phyloP scores from a whole-genome alignment of 371 early-diverging fungal genomes.

The Circinella minor region DNA sequence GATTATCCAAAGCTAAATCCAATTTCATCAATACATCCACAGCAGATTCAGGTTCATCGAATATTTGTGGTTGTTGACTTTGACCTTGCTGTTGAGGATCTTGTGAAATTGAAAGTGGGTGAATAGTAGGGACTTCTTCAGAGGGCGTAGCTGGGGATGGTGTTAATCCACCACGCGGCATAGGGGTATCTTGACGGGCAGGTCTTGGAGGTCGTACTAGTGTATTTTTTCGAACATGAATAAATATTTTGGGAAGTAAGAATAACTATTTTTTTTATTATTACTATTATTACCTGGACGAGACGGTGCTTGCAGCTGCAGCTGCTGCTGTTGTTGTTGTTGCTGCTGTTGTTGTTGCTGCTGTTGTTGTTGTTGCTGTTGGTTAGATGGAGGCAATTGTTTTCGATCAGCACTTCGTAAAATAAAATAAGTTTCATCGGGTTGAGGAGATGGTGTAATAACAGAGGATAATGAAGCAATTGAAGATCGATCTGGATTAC shows the following conservation, averaged over 20 bases:
- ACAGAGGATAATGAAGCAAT: slow-evolving; percentile 41
- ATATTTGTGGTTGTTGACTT: neutral
- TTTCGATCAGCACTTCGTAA: slow-evolving; percentile 26
- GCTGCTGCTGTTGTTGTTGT: slow-evolving; percentile 5
- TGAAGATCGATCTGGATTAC: slow-evolving; percentile 48
- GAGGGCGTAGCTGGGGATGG: neutral
- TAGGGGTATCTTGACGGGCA: slow-evolving; percentile 50
- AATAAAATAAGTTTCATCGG: slow-evolving; percentile 47
- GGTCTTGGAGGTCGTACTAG: slow-evolving; percentile 39
- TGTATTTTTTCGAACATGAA: neutral
- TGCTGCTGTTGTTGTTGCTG: slow-evolving; percentile 4
- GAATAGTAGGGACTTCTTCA: slow-evolving; percentile 2
- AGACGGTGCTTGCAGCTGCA: neutral
- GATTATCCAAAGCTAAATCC: slow-evolving; percentile 28
- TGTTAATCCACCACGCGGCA: slow-evolving; percentile 24
- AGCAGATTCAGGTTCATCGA: slow-evolving; percentile 27
- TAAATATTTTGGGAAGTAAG: slow-evolving; percentile 5
- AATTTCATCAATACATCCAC: slow-evolving; percentile 28
- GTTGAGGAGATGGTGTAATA: slow-evolving; percentile 35
- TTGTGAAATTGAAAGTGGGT: slow-evolving; percentile 11
- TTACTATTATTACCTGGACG: slow-evolving; percentile 20
- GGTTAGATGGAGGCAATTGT: neutral
- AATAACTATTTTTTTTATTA: slow-evolving; percentile 15
- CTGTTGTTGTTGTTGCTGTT: neutral
- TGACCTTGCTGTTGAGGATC: slow-evolving; percentile 9